Base-by-base conservation (phyloP, 805 yeast species). In the Tanozyma kutaoensis region DNA sequence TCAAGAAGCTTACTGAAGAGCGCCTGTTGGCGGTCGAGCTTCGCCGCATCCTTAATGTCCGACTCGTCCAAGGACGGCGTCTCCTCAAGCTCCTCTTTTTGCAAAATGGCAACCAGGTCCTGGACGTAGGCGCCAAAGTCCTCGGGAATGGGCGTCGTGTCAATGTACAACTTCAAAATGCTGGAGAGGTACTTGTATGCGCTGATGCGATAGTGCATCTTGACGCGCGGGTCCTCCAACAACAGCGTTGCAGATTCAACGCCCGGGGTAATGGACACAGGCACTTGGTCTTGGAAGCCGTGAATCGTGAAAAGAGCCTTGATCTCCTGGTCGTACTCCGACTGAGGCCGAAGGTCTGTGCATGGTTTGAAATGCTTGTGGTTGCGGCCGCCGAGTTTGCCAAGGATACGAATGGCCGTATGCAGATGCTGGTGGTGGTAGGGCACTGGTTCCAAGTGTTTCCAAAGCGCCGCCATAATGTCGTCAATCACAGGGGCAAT, bases 361-460 rank as follows among this genome's bases (percentile, higher is more conserved):
- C 86, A 84, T 2, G 93, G 78, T 30, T 72, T 72, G 40, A 91
- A 64, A 45, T 84, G 82, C 28, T 77, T 74, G 39, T 95, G 74
- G 42, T 91, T 91, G 45, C 98, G 69, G 2, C 99, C 99, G 21
- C 99, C 99, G 12, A 91, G 58, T 46, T 93, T 91, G 27, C 99
- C 98, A 27, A 91, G 58, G 21, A 91, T 84, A 35, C 97, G 66
- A 30, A 91, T 74, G 0, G 97, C 86, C 0, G 95, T 84, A 46
- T 91, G 98, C 12, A 95, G 78, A 38, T 86, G 95, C 37, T 84
- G 93, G 40, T 91, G 97, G 38, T 80, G 82, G 46, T 84, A 85
- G 0, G 99, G 97, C 20, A 86, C 66, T 2, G 99, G 98, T 42
- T 75, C 75, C 38, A 91, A 53, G 40, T 88, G 91, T 35, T 71